Conservation (phyloP, 352 stramenopile species). For the Globisporangium ultimum region DNA sequence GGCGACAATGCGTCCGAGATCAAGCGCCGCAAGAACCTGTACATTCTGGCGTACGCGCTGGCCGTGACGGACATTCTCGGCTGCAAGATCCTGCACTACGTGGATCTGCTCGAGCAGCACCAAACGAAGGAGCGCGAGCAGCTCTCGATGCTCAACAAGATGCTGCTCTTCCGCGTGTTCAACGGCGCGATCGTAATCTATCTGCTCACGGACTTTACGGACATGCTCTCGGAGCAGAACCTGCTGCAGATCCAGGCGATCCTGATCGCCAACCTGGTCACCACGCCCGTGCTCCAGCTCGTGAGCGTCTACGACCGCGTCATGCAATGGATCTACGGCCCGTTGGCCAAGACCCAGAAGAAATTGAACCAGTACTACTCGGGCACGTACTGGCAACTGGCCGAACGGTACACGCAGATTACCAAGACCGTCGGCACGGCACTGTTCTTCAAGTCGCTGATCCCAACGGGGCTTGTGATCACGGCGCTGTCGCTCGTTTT, state of each 20-base stretch:
- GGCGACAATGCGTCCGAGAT: slow-evolving; percentile 18
- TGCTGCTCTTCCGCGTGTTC: slow-evolving; percentile 67
- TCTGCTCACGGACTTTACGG: slow-evolving; percentile 68
- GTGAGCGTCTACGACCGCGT: slow-evolving; percentile 52
- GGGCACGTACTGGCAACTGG: slow-evolving; percentile 61
- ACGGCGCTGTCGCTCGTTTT: slow-evolving; percentile 62
- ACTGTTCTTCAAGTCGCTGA: slow-evolving; percentile 63
- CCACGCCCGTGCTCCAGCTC: slow-evolving; percentile 60
- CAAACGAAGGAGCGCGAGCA: slow-evolving; percentile 69
- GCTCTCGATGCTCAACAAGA: slow-evolving; percentile 76
- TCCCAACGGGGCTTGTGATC: slow-evolving; percentile 63
- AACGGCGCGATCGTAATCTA: slow-evolving; percentile 78
- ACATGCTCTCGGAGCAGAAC: slow-evolving; percentile 64
- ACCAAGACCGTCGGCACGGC: slow-evolving; percentile 62
- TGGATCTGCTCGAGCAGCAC: slow-evolving; percentile 52
- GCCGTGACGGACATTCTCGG: slow-evolving; percentile 56
- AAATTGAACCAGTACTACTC: slow-evolving; percentile 80
- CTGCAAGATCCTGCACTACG: slow-evolving; percentile 58
- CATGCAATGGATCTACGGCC: slow-evolving; percentile 36
- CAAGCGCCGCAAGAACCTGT: slow-evolving; percentile 39
- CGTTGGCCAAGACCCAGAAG: slow-evolving; percentile 59
- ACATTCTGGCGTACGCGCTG: slow-evolving; percentile 48
- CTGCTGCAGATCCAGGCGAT: slow-evolving; percentile 72
- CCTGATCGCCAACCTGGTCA: slow-evolving; percentile 75
- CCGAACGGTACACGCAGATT: slow-evolving; percentile 66